A percentile compares a stretch with the other conserved stretches of the same genome.
These are phyloP conservation scores for Zanthoxylum bungeanum DNA, from an alignment of 345 rosid genomes.

Conservation along the genomic window DNA sequence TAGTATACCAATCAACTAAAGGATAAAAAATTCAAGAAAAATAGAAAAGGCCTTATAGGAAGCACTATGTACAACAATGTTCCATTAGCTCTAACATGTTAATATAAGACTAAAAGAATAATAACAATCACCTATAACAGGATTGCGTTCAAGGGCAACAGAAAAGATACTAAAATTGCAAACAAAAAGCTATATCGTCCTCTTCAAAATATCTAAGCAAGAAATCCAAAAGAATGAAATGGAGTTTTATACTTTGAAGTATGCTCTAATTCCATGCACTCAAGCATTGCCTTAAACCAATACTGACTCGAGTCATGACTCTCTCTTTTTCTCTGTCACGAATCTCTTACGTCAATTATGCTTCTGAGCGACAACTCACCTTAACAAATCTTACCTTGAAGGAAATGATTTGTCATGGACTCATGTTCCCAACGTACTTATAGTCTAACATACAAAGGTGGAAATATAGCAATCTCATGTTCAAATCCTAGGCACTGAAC, in stretches of 20 bases:
- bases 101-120: neutral
- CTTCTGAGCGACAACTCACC: neutral
- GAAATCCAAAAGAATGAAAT: constrained; percentile 2
- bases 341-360: neutral
- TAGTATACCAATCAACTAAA: neutral
- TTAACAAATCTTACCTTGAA: neutral
- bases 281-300: neutral
- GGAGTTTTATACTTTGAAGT: neutral
- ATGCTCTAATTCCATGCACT: neutral
- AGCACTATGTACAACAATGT: neutral
- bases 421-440: neutral
- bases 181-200: neutral
- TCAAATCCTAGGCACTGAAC: neutral
- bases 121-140: neutral
- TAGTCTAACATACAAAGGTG: neutral
- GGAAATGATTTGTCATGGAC: neutral
- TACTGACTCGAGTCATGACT: neutral
- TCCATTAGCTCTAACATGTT: neutral
- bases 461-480: neutral
- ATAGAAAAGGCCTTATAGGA: neutral
- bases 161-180: neutral
- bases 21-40: too few species aligned
- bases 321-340: neutral
- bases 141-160: neutral
- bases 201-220: neutral